Percentiles rank a stretch among this genome's conserved stretches.
Conservation (phyloP, 148 eudicot genomes). For the Mesembryanthemum crystallinum region DNA sequence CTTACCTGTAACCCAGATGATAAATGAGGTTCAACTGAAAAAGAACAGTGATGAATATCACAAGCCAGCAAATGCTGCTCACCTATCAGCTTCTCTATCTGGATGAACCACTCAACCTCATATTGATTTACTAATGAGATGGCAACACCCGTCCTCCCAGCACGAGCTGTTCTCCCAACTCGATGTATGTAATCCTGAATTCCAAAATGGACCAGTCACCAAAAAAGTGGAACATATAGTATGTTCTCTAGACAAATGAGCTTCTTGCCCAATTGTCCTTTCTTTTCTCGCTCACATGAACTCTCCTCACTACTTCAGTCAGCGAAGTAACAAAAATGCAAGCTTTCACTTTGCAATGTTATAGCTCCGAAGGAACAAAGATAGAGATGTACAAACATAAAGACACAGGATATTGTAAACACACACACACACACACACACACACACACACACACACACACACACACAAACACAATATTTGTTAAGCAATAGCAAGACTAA, state of each 20-base stretch:
- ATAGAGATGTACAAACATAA: not conserved
- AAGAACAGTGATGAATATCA: not conserved
- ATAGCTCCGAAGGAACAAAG: not conserved
- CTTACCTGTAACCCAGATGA: conserved; percentile 45
- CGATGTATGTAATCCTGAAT: conserved; percentile 87
- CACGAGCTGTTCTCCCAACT: conserved; percentile 98
- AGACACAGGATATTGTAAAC: not conserved
- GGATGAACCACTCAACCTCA: conserved; percentile 69
- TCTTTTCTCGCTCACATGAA: not conserved
- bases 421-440: not conserved
- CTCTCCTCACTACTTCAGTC: not conserved
- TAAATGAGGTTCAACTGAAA: conserved; percentile 8
- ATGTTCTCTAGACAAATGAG: not conserved
- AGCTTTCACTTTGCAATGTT: not conserved
- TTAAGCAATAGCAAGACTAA: conserved; percentile 18
- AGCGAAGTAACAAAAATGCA: not conserved
- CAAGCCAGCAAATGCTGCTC: conserved; percentile 4
- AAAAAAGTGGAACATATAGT: not conserved
- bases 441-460: not conserved
- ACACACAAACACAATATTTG: not conserved
- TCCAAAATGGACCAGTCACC: conserved; percentile 6
- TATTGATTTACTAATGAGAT: conserved; percentile 82
- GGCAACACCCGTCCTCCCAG: conserved; percentile 88
- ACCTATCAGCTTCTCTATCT: conserved; percentile 90
- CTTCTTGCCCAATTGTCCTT: not conserved